Evolutionary conservation across 176 grass and related monocot genomes (phyloP), one percentile per base, ranked within the genome.

Genomic region (Pontederia paniculata): DNA sequence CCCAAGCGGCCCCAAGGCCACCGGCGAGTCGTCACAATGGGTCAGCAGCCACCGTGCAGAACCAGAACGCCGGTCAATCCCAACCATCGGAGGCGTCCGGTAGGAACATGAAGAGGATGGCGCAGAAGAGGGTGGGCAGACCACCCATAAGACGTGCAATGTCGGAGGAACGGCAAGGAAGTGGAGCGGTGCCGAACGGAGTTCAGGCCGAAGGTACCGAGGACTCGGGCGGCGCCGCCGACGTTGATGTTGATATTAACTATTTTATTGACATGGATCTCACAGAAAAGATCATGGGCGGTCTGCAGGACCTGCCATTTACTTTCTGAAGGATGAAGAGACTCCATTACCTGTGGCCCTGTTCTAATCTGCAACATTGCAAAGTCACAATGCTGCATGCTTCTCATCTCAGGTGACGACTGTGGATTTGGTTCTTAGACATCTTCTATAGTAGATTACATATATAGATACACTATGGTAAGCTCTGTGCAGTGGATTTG

Each of bases 241-340:
- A 60, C 65, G 65, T 63, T 22, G 70, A 74, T 70, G 78, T 61
- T 49, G 86, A 81, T 37, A 50, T 81, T 14, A 77, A 16, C 67
- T 95, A 86, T 50, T 77, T 89, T 60, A 68, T 95, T 28, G 90
- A 89, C 75, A 70, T 95, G 23, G 85, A 80, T 60, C 62, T 73
- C 6, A 60, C 78, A 0, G 79, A 89, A 46, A 85, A 90, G 63
- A 81, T 97, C 23, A 64, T 90, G 49, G 86, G 86, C 61, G 80
- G 80, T 84, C 70, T 80, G 57, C 85, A 83, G 21, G 76, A 80
- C 48, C 14, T 88, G 47, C 85, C 73, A 6, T 37, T 37, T 37
- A 6, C 0, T 83, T 88, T 73, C 68, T 80, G 70, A 83, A 77
- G 76, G 76, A 76, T 12, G 54, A 23, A 44, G 79, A 83, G 48